Evolutionary conservation across 805 yeast species (phyloP), one percentile per base, ranked within the genome.

Genomic region (Spathaspora gorwiae): DNA sequence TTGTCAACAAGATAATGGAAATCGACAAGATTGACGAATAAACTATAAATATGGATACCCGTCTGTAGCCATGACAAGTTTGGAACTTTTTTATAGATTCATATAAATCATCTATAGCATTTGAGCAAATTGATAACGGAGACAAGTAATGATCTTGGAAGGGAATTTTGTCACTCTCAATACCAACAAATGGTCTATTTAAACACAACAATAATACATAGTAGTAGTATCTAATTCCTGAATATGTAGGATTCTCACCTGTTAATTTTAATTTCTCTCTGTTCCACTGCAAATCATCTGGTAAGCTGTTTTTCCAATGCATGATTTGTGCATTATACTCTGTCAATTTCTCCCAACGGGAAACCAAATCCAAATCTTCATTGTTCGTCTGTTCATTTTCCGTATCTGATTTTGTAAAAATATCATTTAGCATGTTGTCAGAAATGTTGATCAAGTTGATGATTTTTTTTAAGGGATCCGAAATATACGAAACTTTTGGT

Each of bases 141-240:
- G 65, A 54, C 35, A 65, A 58, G 26, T 53, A 51, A 14, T 53
- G 53, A 8, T 47, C 42, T 24, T 50, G 26, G 19, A 33, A 41
- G 11, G 48, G 40, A 11, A 41, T 33, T 27, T 52, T 55, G 6
- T 41, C 39, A 32, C 19, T 37, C 15, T 53, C 56, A 12, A 70
- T 54, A 3, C 78, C 81, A 35, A 80, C 72, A 52, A 81, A 80
- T 2, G 84, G 85, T 36, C 82, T 66, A 54, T 81, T 81, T 43
- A 81, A 69, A 46, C 85, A 80, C n/a, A 81, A 62, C 13, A 76
- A 59, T 1, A 79, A 73, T 38, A 81, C 73, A 54, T 81, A 81
- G 56, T 81, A 81, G 53, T 78, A 79, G 53, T 77, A 79, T 54
- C 79, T 66, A 39, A 80, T 74, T 40, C 76, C 68, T 37, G 79